phyloP scores from a whole-genome alignment of 1,284 basidiomycete species.

The Microbotryomycetes sp. region DNA sequence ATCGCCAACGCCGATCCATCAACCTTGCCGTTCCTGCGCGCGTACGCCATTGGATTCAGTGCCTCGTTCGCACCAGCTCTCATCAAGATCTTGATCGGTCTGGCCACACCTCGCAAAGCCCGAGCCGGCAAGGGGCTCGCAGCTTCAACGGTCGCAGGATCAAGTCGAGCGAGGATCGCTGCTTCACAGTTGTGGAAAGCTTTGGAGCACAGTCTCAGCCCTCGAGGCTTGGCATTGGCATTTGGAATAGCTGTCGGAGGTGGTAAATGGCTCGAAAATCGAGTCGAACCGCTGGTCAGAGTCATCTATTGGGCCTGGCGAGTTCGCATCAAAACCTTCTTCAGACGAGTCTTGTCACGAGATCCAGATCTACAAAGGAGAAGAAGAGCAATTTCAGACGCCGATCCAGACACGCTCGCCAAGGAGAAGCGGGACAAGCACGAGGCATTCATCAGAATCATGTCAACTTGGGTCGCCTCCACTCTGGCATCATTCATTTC shows the following conservation, averaged over 20 bases:
- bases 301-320: neutral
- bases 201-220: neutral
- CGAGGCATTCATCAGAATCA: conserved; percentile 6
- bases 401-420: neutral
- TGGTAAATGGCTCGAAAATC: conserved; percentile 19
- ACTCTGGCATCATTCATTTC: conserved; percentile 26
- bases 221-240: conserved; percentile 18
- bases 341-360: neutral
- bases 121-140: neutral
- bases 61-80: conserved; percentile 14
- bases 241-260: conserved; percentile 29
- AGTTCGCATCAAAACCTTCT: neutral
- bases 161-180: neutral
- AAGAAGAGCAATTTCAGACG: neutral
- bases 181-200: conserved; percentile 1
- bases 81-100: conserved; percentile 15
- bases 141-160: neutral
- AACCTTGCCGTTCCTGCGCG: conserved; percentile 26
- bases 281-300: conserved; percentile 16
- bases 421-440: neutral
- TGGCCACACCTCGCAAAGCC: conserved; percentile 6
- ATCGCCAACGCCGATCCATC: conserved; percentile 18
- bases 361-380: neutral
- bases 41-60: conserved; percentile 21
- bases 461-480: conserved; percentile 22